A percentile compares a stretch with the other conserved stretches of the same genome.
Conservation (phyloP, 805 yeast genomes). For the Candida koratica region DNA sequence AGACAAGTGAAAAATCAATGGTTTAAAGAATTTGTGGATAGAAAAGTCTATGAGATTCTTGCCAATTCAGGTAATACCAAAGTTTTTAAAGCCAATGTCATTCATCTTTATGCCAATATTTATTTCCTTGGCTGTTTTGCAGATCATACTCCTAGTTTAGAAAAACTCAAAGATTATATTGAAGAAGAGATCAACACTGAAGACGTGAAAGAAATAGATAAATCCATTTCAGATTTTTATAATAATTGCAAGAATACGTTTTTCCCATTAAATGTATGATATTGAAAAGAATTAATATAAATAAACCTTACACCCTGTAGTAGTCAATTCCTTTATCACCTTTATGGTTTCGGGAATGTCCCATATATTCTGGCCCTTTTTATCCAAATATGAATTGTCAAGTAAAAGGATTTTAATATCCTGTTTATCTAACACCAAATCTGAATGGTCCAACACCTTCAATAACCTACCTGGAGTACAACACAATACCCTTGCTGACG, state of each 20-base stretch:
- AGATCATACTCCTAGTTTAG: constrained; percentile 3
- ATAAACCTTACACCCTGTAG: constrained; percentile 47
- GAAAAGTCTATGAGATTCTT: neutral
- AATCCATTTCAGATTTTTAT: constrained; percentile 26
- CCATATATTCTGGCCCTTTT: constrained; percentile 58
- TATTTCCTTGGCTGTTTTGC: constrained; percentile 7
- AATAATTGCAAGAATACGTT: constrained; percentile 23
- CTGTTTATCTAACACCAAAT: constrained; percentile 33
- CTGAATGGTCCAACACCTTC: constrained; percentile 45
- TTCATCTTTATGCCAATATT: constrained; percentile 2
- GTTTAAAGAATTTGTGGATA: constrained; percentile 18
- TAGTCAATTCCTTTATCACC: constrained; percentile 39
- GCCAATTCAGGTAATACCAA: neutral
- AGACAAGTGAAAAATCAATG: constrained; percentile 29
- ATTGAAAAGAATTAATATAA: constrained; percentile 30
- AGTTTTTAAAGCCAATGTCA: neutral
- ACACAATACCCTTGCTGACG: constrained; percentile 50
- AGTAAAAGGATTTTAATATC: constrained; percentile 54
- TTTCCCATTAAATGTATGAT: constrained; percentile 19
- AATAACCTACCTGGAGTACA: constrained; percentile 61
- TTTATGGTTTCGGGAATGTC: constrained; percentile 48
- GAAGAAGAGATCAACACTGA: constrained; percentile 9
- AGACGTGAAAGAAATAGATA: constrained; percentile 16
- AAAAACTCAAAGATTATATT: constrained; percentile 5
- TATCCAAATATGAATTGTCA: constrained; percentile 60